Conservation (phyloP, 2,329 filamentous ascomycete genomes). For the Fusarium sp. region DNA sequence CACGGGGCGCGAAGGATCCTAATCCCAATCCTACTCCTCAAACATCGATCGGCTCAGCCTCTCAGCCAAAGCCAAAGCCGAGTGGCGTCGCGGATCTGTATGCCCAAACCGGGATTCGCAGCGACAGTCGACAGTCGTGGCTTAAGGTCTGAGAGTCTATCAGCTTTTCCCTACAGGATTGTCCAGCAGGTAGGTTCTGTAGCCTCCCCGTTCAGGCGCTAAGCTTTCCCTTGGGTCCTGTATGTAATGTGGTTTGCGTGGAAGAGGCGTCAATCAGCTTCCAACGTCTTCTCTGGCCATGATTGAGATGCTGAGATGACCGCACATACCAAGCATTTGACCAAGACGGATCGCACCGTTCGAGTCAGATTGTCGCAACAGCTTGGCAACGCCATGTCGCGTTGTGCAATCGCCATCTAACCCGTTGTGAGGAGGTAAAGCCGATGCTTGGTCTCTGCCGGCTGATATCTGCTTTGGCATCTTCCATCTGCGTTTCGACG, state of each 20-base stretch:
- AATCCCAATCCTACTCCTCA: conserved; percentile 6
- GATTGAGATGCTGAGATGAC: background rate
- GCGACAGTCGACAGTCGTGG: background rate
- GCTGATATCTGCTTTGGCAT: too few species aligned
- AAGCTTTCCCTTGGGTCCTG: background rate
- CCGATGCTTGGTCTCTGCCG: too few species aligned
- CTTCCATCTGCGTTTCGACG: background rate
- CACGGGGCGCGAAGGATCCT: conserved; percentile 2
- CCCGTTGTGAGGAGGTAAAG: too few species aligned
- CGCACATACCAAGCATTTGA: background rate
- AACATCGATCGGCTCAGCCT: conserved; percentile 17
- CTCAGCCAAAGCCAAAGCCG: conserved; percentile 3
- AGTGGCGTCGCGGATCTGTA: conserved; percentile 11
- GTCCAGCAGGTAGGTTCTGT: background rate
- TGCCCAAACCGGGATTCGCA: conserved; percentile 11
- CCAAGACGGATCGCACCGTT: background rate
- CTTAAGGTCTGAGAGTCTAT: background rate
- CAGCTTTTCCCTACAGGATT: background rate
- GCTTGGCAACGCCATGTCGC: background rate
- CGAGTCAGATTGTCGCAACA: background rate
- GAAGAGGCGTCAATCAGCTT: conserved; percentile 1
- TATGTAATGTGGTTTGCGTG: background rate
- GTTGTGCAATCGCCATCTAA: too few species aligned
- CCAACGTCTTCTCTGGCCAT: conserved; percentile 2
- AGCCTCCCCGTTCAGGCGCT: background rate